Base-by-base conservation (phyloP, 495 filamentous ascomycete species). In the Lasiosphaeria hispida region DNA sequence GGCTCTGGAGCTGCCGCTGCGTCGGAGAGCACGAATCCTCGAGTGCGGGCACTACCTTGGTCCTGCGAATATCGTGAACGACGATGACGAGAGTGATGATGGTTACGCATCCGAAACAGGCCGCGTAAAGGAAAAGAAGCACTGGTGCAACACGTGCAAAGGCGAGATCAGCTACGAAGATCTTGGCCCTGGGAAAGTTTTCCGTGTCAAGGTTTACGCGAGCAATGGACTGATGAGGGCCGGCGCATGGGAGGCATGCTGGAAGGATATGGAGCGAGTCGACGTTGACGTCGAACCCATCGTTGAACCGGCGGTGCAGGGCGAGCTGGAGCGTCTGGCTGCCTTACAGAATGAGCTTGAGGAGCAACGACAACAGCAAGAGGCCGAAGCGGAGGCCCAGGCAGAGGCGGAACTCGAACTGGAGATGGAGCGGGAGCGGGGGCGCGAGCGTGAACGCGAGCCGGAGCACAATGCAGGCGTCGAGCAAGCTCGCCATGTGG, bases 231-330 rank as follows among this genome's bases (percentile, higher is more conserved):
- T 97, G 51, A 93, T 98, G 90, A 82, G 85, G 41, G 85, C 91
- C 10, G 91, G 90, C 3, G 92, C 94, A 0, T 98, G 94, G 94
- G 85, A 85, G 30, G 90, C 91, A 13, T 92, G 89, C 35, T 98
- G 94, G 94, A 86, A 81, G 53, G 92, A 97, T 68, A 98, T 98
- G 94, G 94, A 98, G 72, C 82, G 92, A 34, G 90, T 97, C 7
- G 94, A 98, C 72, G 88, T 95, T 0, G 94, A 98, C 67, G 83
- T 98, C 59, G 85, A 87, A 55, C 85, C 91, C 10, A 69, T 78
- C 34, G 74, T 83, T 13, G 77, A 80, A 15, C 41, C 65, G 0
- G 48, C 53, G 7, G 44, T 81, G 15, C 74, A 72, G 48, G 64
- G 60, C 5, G 79, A 82, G 61, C 59, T 82, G 10, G 77, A 78